phyloP scores from a whole-genome alignment of 495 filamentous ascomycete genomes.

The Penicillium bovifimosum region DNA sequence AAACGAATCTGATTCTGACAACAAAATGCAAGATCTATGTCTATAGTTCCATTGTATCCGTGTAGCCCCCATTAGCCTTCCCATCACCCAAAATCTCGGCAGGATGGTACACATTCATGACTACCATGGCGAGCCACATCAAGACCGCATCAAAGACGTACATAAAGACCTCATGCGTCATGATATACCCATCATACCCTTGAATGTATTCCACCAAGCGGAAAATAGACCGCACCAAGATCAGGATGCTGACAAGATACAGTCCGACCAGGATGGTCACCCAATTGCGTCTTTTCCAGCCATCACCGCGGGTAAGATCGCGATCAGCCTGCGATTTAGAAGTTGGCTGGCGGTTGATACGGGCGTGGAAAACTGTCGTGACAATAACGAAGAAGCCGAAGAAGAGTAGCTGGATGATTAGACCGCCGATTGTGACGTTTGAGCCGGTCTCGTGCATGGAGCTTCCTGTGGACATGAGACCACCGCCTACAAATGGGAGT shows the following conservation, averaged over 20 bases:
- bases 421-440: conserved; percentile 40
- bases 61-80: conserved; percentile 3
- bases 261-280: conserved; percentile 43
- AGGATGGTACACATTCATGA: conserved; percentile 43
- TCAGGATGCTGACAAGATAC: conserved; percentile 48
- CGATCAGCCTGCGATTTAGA: conserved; percentile 14
- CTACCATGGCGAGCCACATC: conserved; percentile 51
- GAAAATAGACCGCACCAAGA: conserved; percentile 58
- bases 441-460: conserved; percentile 25
- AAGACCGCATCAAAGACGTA: conserved; percentile 58
- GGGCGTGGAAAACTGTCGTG: conserved; percentile 32
- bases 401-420: conserved; percentile 39
- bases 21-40: background rate
- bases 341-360: conserved; percentile 22
- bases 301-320: background rate
- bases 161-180: conserved; percentile 52
- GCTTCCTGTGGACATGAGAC: conserved; percentile 16
- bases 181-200: conserved; percentile 46
- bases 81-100: conserved; percentile 25
- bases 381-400: conserved; percentile 44
- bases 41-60: conserved; percentile 8
- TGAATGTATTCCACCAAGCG: conserved; percentile 57
- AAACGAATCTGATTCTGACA: background rate
- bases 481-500: conserved; percentile 12
- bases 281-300: conserved; percentile 41